A percentile compares a stretch with the other conserved stretches of the same genome.
These are phyloP conservation scores for Colletotrichum neosansevieriae DNA, from an alignment of 2,329 filamentous ascomycete genomes.

Conservation along the genomic window DNA sequence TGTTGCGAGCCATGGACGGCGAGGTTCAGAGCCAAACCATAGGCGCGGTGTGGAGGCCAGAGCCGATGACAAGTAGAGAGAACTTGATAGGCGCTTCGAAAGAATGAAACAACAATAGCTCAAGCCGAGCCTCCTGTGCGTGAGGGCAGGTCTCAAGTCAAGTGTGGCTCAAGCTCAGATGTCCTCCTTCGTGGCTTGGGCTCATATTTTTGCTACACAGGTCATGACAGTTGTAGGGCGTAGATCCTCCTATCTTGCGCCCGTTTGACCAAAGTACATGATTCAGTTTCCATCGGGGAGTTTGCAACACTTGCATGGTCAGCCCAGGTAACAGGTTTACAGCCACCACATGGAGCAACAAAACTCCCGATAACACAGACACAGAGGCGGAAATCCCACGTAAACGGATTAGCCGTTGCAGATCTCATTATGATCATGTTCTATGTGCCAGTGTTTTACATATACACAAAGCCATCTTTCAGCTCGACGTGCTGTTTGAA, in stretches of 20 bases:
- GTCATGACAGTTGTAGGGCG: background rate
- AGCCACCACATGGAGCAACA: background rate
- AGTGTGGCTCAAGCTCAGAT: background rate
- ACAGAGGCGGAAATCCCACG: background rate
- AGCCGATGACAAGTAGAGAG: conserved; percentile 41
- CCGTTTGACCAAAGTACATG: background rate
- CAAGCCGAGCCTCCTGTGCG: no score
- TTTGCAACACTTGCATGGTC: background rate
- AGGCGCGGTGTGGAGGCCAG: conserved; percentile 30
- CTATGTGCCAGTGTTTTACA: background rate
- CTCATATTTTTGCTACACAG: background rate
- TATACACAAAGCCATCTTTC: background rate
- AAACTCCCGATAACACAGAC: no score
- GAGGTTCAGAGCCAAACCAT: conserved; percentile 19
- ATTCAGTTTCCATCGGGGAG: background rate
- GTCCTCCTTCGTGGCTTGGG: background rate
- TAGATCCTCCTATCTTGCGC: conserved; percentile 20
- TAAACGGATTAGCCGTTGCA: background rate
- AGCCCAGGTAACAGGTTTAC: background rate
- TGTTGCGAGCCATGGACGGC: conserved; percentile 32
- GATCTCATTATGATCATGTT: background rate
- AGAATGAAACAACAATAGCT: background rate
- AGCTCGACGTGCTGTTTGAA: no score
- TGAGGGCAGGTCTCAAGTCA: background rate
- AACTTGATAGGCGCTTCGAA: conserved; percentile 28